Base-by-base conservation (phyloP, 2,329 filamentous ascomycete genomes). In the Bipolaris bicolor region DNA sequence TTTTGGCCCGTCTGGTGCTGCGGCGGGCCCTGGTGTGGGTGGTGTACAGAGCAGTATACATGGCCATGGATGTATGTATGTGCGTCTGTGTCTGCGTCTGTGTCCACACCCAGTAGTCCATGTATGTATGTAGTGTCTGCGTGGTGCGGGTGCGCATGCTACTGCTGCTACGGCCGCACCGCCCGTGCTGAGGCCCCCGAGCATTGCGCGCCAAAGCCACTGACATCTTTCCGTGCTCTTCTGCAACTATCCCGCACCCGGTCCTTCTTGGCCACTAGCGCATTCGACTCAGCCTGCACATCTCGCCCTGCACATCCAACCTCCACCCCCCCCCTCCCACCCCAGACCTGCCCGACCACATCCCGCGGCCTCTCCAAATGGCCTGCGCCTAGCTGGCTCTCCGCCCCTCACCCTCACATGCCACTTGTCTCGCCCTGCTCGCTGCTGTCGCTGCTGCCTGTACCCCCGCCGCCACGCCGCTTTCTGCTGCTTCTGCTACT, bases 241-340 rank as follows among this genome's bases (percentile, higher is more conserved):
- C 49, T 57, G 54, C 54, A 52, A 33, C 55, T 54, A 57, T 57
- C 55, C 55, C 55, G 50, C 55, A 39, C 50, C 16, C 54, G 57
- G 54, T 39, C 45, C 49, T 57, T 60, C 57, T 57, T 62, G 57
- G 60, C 58, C 51, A 33, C 60, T 59, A 57, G 54, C 50, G 55
- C 57, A 49, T 51, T 52, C 56, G n/a, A 51, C 52, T 46, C 43
- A 39, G 52, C 45, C 59, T 61, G 36, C 54, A 57, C 54, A 57
- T 53, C 54, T 48, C 54, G 34, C 43, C 43, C 52, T 59, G 46
- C 55, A 49, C 59, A 51, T 51, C 52, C 46, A 55, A 55, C 60
- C 22, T 56, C 43, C 43, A 45, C 43, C 24, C 41, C 43, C 41
- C 41, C 24, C 41, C 41, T 29, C 41, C 41, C 15, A 43, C 41